Evolutionary conservation across 2,329 filamentous ascomycete genomes (phyloP).

Genomic region (Chrysoporthe puriensis): DNA sequence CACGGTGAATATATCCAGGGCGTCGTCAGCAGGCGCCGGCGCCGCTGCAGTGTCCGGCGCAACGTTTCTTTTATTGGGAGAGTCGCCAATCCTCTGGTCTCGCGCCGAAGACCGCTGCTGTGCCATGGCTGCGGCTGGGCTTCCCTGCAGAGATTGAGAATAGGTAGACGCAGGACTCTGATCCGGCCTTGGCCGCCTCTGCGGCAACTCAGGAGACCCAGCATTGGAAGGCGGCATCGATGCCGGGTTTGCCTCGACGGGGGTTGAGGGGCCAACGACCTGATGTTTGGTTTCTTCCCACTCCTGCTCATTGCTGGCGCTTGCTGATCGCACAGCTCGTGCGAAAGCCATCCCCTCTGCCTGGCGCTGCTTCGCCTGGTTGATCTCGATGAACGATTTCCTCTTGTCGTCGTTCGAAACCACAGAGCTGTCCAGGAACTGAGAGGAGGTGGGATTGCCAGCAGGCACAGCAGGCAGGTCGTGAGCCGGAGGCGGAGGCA

Average conservation of each 20-base stretch:
- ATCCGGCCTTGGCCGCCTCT: slow-evolving; percentile 35
- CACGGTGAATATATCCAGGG: slow-evolving; percentile 69
- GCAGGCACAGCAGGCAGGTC: slow-evolving; percentile 37
- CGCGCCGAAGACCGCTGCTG: slow-evolving; percentile 34
- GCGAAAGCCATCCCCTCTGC: slow-evolving; percentile 64
- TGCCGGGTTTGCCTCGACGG: slow-evolving; percentile 33
- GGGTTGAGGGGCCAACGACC: slow-evolving; percentile 26
- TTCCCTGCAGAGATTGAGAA: slow-evolving; percentile 32
- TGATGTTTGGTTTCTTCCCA: slow-evolving; percentile 34
- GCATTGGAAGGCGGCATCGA: slow-evolving; percentile 18
- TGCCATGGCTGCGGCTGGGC: slow-evolving; percentile 23
- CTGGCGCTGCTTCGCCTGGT: slow-evolving; percentile 63
- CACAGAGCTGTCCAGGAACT: slow-evolving; percentile 41
- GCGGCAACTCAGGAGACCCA: slow-evolving; percentile 31
- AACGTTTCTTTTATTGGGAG: slow-evolving; percentile 31
- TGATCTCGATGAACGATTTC: slow-evolving; percentile 61
- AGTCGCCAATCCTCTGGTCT: slow-evolving; percentile 30
- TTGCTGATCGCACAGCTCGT: slow-evolving; percentile 48
- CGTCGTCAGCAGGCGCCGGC: slow-evolving; percentile 58
- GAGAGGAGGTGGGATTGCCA: slow-evolving; percentile 36
- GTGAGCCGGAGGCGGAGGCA: slow-evolving; percentile 17
- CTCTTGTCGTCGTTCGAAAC: slow-evolving; percentile 54
- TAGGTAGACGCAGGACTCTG: slow-evolving; percentile 46
- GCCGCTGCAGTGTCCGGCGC: slow-evolving; percentile 10
- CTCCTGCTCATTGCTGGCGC: slow-evolving; percentile 38